Evolutionary conservation across 148 eudicot species (phyloP).

Genomic region (Heliamphora exappendiculata): DNA sequence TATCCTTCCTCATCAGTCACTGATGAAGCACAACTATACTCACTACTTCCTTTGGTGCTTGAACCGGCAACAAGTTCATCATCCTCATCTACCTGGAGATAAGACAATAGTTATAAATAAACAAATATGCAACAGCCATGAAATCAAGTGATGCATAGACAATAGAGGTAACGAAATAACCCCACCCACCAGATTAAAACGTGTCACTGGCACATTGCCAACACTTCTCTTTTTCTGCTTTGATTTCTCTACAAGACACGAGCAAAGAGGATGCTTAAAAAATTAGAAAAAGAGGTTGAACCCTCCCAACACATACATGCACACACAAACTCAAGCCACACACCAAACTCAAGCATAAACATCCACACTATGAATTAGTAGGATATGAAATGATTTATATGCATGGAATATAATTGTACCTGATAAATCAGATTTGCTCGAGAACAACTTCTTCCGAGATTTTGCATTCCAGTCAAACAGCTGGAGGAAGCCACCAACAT

Average conservation of each 20-base stretch:
- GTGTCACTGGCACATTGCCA: slow-evolving; percentile 52
- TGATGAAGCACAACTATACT: slow-evolving; percentile 81
- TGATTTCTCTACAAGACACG: slow-evolving; percentile 40
- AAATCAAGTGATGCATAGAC: too few species aligned
- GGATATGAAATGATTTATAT: background rate
- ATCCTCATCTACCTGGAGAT: slow-evolving; percentile 62
- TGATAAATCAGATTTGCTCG: slow-evolving; percentile 64
- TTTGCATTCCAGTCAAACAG: slow-evolving; percentile 97
- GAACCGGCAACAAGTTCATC: slow-evolving; percentile 42
- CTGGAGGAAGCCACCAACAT: slow-evolving; percentile 90
- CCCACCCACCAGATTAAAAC: slow-evolving; percentile 45
- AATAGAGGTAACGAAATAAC: background rate
- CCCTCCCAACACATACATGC: background rate
- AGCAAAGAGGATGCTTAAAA: slow-evolving; percentile 13
- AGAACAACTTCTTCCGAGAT: slow-evolving; percentile 84
- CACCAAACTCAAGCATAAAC: too few species aligned
- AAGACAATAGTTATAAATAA: background rate
- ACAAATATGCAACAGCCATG: background rate
- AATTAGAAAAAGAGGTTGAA: background rate
- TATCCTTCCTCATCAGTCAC: slow-evolving; percentile 71
- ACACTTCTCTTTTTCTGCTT: slow-evolving; percentile 70
- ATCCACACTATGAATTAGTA: background rate
- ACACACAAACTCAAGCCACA: too few species aligned
- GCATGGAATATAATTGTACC: slow-evolving; percentile 32
- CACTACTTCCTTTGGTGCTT: slow-evolving; percentile 63